Evolutionary conservation across 2,329 filamentous ascomycete species (phyloP), one percentile per base, ranked within the genome.

Genomic region (Aspergillus fijiensis): DNA sequence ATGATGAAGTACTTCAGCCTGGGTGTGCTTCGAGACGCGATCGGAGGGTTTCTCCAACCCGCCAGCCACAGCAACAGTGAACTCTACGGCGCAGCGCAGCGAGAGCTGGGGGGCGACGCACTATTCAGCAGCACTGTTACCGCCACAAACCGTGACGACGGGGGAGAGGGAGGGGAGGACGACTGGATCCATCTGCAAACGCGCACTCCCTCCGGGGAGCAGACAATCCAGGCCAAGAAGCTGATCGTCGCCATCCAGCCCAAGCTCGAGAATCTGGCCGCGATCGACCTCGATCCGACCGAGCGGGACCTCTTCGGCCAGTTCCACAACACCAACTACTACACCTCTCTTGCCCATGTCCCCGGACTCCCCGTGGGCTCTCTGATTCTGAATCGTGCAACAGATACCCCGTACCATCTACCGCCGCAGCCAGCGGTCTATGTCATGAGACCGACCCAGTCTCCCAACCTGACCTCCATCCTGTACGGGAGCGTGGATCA

Each of bases 161-260:
- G 9, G 7, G 27, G 3, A 1, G 27, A 9, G 2, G 27, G 9
- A 7, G 27, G 27, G 12, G 52, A 55, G 16, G 53, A 7, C 14
- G 39, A 47, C 16, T 47, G 42, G 25, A 35, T 58, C 5, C 14
- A n/a, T 5, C 65, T 77, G 25, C 65, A 65, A 1, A 69, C 74
- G 14, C 42, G 64, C 21, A 72, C 68, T 1, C 62, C 67, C 2
- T 55, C 59, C 0, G 71, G 73, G 25, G 55, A 50, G n/a, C 70
- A 67, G 58, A 47, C 69, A 2, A 70, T 80, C 64, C 61, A 62
- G n/a, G 76, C 76, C 16, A 73, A 73, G 58, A 71, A 70, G 31
- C 63, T 79, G 5, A 67, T 80, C 3, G 58, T 79, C 29, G 69
- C 76, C 2, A 70, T 74, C 19, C 70, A 76, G 35, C 77, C 77